Evolutionary conservation across 1,284 basidiomycete genomes (phyloP), one percentile per base, ranked within the genome.

Genomic region (Phylloboletellus chloephorus): DNA sequence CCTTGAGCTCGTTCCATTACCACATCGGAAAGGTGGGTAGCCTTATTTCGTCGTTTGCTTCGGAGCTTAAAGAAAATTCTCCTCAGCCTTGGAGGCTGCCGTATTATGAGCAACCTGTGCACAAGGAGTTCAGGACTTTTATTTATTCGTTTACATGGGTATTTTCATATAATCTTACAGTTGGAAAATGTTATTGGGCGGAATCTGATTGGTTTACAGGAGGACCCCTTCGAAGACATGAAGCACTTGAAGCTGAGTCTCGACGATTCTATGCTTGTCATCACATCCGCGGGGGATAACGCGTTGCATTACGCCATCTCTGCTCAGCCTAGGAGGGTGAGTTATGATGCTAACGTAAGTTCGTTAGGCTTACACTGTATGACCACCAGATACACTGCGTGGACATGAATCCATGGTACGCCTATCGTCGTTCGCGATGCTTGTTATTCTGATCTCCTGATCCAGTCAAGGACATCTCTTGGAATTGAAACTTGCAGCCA

Each of bases 201-300:
- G 4, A 2, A 24, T 20, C 41, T 61, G 17, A 56, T n/a, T 21
- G 12, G 16, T 7, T 21, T 15, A 1, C 22, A 76, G 74, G 88
- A 90, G 60, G 87, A 90, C 57, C 87, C 87, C 0, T 72, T 74
- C 11, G 82, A 82, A 48, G 87, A 90, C 54, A 82, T 90, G 71
- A 71, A 75, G 51, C 72, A 80, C 56, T 67, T 89, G 10, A 58
- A 78, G 15, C 62, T 89, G 44, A 72, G 72, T 22, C 64, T 67
- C 26, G 70, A 81, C 7, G 86, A 89, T 63, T 75, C 79, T 10
- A 74, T 90, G 50, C 70, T 90, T 3, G 79, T 82, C 16, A 88
- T 89, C 54, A 88, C 87, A 2, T 82, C 78, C 39, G 88, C 85
- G 0, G 88, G 87, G 0, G 87, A 88, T 62, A 90, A 90, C 55